These are phyloP conservation scores for Ceratocystis papillata DNA, from an alignment of 2,329 filamentous ascomycete genomes.

Conservation along the genomic window DNA sequence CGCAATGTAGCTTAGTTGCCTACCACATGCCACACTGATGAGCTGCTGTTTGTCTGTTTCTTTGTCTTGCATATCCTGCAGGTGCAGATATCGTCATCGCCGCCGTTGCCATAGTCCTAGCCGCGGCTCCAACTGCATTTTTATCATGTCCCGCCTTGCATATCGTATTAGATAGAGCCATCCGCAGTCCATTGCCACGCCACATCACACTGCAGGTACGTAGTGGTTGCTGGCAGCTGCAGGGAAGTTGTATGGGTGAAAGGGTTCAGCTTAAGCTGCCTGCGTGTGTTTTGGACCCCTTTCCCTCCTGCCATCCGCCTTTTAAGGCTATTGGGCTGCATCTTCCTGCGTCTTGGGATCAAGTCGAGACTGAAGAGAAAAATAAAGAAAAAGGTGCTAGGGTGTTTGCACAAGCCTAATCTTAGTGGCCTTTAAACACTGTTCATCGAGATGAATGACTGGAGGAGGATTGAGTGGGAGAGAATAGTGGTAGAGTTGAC, in stretches of 20 bases:
- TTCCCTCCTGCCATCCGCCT: not conserved
- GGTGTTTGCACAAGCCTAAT: not conserved
- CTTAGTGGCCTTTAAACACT: not conserved
- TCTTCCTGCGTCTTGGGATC: not conserved
- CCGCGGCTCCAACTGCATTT: not conserved
- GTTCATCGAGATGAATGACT: not conserved
- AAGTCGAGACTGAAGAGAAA: not conserved
- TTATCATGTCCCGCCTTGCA: slow-evolving; percentile 20
- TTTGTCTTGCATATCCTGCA: not conserved
- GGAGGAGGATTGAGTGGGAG: not conserved
- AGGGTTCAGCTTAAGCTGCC: not conserved
- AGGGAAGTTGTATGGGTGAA: not conserved
- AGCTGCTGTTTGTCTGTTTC: too few relatives aligned
- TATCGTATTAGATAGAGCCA: not conserved
- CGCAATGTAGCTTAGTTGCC: too few relatives aligned
- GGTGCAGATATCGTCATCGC: not conserved
- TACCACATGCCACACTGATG: too few relatives aligned
- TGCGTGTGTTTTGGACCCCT: not conserved
- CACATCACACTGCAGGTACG: slow-evolving; percentile 8
- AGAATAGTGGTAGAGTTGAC: not conserved
- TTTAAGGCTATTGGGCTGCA: not conserved
- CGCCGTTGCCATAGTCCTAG: not conserved
- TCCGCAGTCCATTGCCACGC: not conserved
- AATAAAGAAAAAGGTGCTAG: too few relatives aligned
- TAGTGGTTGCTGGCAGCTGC: slow-evolving; percentile 5